Evolutionary conservation across 2,329 filamentous ascomycete genomes (phyloP), one percentile per base, ranked within the genome.

Genomic region (Ascochyta koolunga): DNA sequence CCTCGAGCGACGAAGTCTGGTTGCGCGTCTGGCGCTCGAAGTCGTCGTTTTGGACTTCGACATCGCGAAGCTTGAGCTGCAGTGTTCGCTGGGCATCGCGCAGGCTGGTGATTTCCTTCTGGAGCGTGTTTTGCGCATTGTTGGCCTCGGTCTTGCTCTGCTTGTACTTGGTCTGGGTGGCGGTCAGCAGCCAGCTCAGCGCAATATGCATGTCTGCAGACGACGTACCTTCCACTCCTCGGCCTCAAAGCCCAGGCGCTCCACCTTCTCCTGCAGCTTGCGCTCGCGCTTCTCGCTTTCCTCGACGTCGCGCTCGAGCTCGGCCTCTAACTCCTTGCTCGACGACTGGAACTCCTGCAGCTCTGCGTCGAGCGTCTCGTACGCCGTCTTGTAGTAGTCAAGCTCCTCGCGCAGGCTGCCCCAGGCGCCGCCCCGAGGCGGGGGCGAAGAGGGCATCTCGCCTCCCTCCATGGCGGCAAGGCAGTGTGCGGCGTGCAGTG

Each of bases 41-140:
- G 76, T 99, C 95, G 80, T 99, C 95, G 78, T 98, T 99, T 73
- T 90, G 91, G 50, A 99, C 95, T 77, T 99, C 95, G 66, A 93
- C 96, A 74, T 99, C 95, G 64, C 95, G 88, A 53, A 99, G 80
- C 76, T 85, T 90, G 59, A 96, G 81, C 68, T 95, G 89, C 57
- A 97, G 78, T 3, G 88, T 87, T 61, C 95, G 83, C 75, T 92
- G 96, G 42, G 86, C 76, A 62, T 99, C 93, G 70, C 95, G 89
- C 66, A 99, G 82, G 8, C 85, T 89, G 6, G 95, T 99, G 67
- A 99, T 93, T 76, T 99, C 95, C 77, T 97, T 98, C 77, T 99
- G 93, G 47, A 99, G 83, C 4, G 82, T 81, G 70, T 89, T 93
- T 71, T 98, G 95, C 50, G 90, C 92, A 45, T 86, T 79, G 73